Conservation (phyloP, 768 basidiomycete species). For the Lactarius sanguifluus region DNA sequence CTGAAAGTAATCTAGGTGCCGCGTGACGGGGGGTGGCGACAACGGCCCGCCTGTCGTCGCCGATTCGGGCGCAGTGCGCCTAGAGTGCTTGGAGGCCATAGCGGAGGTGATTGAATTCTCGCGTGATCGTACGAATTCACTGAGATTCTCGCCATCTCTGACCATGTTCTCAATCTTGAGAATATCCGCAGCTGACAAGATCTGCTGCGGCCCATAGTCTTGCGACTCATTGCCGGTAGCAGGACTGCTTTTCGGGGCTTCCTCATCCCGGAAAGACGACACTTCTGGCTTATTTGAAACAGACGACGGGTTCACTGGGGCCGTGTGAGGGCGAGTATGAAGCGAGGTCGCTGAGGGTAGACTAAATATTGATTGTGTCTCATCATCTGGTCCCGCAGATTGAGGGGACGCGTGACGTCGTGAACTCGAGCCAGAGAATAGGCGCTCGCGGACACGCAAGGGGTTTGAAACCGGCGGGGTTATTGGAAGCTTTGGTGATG, state of each 20-base stretch:
- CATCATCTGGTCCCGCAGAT: conserved; percentile 46
- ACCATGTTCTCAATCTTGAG: conserved; percentile 55
- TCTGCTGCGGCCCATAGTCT: conserved; percentile 62
- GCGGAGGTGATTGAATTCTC: conserved; percentile 24
- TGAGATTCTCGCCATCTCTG: conserved; percentile 36
- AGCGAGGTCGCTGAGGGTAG: conserved; percentile 29
- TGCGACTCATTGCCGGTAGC: conserved; percentile 37
- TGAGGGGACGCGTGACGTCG: conserved; percentile 53
- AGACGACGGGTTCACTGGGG: neutral
- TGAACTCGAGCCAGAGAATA: conserved; percentile 60
- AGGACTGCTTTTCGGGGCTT: conserved; percentile 38
- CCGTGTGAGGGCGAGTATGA: conserved; percentile 13
- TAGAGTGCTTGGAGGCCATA: conserved; percentile 12
- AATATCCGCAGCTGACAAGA: conserved; percentile 67
- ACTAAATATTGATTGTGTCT: conserved; percentile 55
- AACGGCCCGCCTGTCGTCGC: neutral
- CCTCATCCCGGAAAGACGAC: conserved; percentile 53
- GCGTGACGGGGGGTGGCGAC: conserved; percentile 15
- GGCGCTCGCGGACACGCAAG: conserved; percentile 47
- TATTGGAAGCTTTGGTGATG: conserved; percentile 22
- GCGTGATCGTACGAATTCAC: conserved; percentile 19
- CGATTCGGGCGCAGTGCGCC: conserved; percentile 1
- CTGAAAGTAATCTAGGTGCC: conserved; percentile 8
- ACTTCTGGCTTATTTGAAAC: neutral
- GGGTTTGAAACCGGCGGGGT: conserved; percentile 25